Evolutionary conservation across 1,284 basidiomycete genomes (phyloP), one percentile per base, ranked within the genome.

Genomic region (Spongispora temasekensis): DNA sequence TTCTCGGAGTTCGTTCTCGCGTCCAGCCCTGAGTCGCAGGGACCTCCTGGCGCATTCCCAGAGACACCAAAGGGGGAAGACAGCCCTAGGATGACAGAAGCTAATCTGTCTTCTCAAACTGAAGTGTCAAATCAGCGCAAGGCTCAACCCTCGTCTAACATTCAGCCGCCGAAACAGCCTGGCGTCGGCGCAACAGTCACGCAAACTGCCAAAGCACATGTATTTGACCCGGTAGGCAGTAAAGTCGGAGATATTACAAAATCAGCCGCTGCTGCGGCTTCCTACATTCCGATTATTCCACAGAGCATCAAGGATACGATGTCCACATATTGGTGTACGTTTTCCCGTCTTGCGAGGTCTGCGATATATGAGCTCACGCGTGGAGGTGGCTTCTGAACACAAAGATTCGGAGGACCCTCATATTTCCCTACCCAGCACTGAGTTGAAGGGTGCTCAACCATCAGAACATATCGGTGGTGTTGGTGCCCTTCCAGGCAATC

Each of bases 401-500:
- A 21, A n/a, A 53, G 35, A n/a, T n/a, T n/a, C n/a, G n/a, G n/a
- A 48, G 12, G 50, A 42, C n/a, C 30, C 19, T 2, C 60, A 40
- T 9, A 21, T 57, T 53, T 72, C 71, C 12, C 48, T 72, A 52
- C 71, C 71, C 9, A 75, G 74, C 53, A 63, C 62, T 17, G 71
- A 72, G 40, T 30, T 72, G 1, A 64, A 48, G 30, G 71, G 74
- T 2, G 71, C 71, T 44, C 68, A 58, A 25, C 72, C 74, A 27
- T 58, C 17, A 1, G 74, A 75, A 44, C 72, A 48, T 42, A 66
- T 56, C 0, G 59, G 60, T 2, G 71, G 71, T 28, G 72, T 76
- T 17, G 71, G 71, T 44, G 71, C 71, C 4, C 63, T 72, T 17
- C 74, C 74, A 1, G 71, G 71, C 30, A 70, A 68, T 40, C 57